Percentiles rank a stretch among this genome's conserved stretches.
Evolutionary conservation across 2,329 filamentous ascomycete species (phyloP).

Genomic region (Penicillium sclerotiorum): DNA sequence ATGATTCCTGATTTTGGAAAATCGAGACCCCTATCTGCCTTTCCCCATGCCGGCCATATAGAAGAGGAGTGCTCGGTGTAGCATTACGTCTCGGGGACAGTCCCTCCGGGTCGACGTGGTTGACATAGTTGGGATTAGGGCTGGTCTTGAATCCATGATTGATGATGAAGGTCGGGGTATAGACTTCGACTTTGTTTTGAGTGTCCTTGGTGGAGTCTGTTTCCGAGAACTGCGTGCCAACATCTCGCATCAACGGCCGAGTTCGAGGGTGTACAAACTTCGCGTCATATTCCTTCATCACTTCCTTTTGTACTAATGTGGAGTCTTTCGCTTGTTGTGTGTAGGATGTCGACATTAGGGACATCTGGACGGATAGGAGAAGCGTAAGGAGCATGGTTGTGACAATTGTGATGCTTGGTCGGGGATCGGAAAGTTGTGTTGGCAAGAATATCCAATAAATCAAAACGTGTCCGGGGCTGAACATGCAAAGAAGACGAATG

Average conservation of each 20-base stretch:
- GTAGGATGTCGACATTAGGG: slow-evolving; percentile 72
- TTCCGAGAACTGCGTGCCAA: slow-evolving; percentile 73
- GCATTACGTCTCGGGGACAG: slow-evolving; percentile 39
- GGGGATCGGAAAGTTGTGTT: slow-evolving; percentile 70
- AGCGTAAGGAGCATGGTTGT: slow-evolving; percentile 76
- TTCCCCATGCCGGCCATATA: too few relatives aligned
- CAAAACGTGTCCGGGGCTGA: slow-evolving; percentile 90
- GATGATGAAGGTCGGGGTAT: slow-evolving; percentile 64
- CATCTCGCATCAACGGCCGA: slow-evolving; percentile 76
- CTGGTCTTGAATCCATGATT: slow-evolving; percentile 78
- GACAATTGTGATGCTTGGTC: slow-evolving; percentile 82
- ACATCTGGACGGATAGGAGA: slow-evolving; percentile 76
- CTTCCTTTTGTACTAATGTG: slow-evolving; percentile 82
- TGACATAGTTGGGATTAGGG: slow-evolving; percentile 78
- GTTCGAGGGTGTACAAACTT: slow-evolving; percentile 92
- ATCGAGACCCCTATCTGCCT: slow-evolving; percentile 40
- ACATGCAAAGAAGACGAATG: slow-evolving; percentile 80
- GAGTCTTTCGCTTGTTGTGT: slow-evolving; percentile 84
- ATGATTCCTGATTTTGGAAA: slow-evolving; percentile 28
- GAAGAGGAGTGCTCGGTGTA: slow-evolving; percentile 49
- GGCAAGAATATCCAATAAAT: slow-evolving; percentile 89
- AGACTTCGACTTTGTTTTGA: slow-evolving; percentile 61
- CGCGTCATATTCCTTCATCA: slow-evolving; percentile 91
- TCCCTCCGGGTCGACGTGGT: slow-evolving; percentile 70
- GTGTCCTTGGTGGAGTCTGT: slow-evolving; percentile 45